A percentile compares a stretch with the other conserved stretches of the same genome.
These are phyloP conservation scores for Saururus chinensis DNA, from an alignment of 164 flowering plant species.

Conservation along the genomic window DNA sequence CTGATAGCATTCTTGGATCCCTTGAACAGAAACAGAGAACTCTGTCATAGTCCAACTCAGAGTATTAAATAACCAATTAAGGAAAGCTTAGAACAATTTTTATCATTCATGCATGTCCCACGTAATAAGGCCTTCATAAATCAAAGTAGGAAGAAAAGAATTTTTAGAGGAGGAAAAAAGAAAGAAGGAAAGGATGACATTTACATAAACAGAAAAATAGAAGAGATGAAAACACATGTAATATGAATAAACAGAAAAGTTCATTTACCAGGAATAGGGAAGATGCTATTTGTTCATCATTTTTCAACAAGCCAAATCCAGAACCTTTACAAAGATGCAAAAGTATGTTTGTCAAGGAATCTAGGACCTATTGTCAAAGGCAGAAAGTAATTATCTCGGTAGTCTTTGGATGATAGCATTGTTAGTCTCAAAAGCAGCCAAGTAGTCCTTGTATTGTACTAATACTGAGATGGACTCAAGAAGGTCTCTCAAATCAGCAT, in stretches of 20 bases:
- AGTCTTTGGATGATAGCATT: conserved; percentile 52
- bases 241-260: neutral
- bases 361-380: conserved; percentile 92
- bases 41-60: conserved; percentile 97
- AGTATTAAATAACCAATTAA: conserved; percentile 79
- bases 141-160: neutral
- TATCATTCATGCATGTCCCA: conserved; percentile 57
- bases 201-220: neutral
- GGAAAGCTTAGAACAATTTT: conserved; percentile 59
- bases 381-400: conserved; percentile 67
- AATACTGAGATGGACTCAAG: conserved; percentile 87
- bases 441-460: conserved; percentile 73
- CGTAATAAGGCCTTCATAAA: conserved; percentile 52
- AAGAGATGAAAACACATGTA: neutral
- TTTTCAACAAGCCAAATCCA: conserved; percentile 74
- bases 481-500: conserved; percentile 81
- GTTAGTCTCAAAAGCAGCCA: conserved; percentile 73
- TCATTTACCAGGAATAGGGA: conserved; percentile 60
- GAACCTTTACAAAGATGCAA: conserved; percentile 71
- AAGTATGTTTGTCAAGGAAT: conserved; percentile 77
- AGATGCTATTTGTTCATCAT: conserved; percentile 71
- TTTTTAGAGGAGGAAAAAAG: neutral
- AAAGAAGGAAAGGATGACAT: neutral
- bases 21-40: conserved; percentile 82
- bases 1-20: conserved; percentile 80